A percentile compares a stretch with the other conserved stretches of the same genome.
These are phyloP conservation scores for Paulownia fortunei DNA, from an alignment of 257 asterid species.

Conservation along the genomic window DNA sequence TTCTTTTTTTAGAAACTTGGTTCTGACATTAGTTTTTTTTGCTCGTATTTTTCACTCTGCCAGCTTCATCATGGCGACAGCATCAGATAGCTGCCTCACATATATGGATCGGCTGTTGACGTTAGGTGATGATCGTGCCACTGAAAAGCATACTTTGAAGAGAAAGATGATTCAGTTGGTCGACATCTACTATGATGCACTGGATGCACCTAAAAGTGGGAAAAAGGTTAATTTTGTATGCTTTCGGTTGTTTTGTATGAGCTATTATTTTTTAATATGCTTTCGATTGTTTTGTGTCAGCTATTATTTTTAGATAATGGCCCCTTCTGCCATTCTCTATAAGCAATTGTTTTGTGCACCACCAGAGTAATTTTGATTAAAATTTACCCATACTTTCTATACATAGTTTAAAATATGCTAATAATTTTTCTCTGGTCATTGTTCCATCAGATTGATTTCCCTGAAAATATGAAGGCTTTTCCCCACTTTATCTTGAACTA, in stretches of 20 bases:
- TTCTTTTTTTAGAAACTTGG: neutral
- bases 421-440: neutral
- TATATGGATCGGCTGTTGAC: constrained; percentile 75
- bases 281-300: neutral
- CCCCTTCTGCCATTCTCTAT: neutral
- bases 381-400: neutral
- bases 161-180: constrained; percentile 52
- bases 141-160: constrained; percentile 49
- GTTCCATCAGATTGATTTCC: neutral
- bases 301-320: neutral
- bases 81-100: constrained; percentile 77
- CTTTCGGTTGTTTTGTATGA: neutral
- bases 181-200: constrained; percentile 81
- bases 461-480: neutral
- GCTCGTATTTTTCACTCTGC: constrained; percentile 26
- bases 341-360: neutral
- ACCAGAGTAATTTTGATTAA: neutral
- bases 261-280: no score
- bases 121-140: constrained; percentile 44
- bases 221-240: constrained; percentile 54
- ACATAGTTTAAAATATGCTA: neutral
- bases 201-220: constrained; percentile 93
- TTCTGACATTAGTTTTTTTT: constrained; percentile 14
- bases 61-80: constrained; percentile 64
- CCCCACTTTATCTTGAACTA: no score